Evolutionary conservation across 2,329 filamentous ascomycete species (phyloP).

Genomic region (Botrytis cinerea): DNA sequence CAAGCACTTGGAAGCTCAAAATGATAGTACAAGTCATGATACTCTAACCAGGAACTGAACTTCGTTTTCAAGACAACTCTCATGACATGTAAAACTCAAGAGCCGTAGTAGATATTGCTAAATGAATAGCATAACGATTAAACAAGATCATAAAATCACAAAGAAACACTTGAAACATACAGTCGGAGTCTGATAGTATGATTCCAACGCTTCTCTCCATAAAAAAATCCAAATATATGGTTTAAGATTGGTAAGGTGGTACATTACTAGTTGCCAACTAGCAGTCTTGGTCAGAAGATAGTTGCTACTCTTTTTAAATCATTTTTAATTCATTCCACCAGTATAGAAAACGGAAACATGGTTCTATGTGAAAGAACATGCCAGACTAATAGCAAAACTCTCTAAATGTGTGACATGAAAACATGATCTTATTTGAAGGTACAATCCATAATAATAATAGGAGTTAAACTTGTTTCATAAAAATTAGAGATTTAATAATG

Average conservation of each 20-base stretch:
- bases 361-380: neutral
- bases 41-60: neutral
- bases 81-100: neutral
- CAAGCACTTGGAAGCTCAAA: neutral
- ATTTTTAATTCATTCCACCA: neutral
- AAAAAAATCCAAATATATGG: neutral
- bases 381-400: too few species aligned
- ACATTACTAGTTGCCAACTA: neutral
- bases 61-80: too few species aligned
- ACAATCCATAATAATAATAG: neutral
- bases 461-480: accelerated
- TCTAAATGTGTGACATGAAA: neutral
- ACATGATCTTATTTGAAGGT: neutral
- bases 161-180: neutral
- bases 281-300: neutral
- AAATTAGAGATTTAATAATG: accelerated
- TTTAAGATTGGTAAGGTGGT: neutral
- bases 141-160: neutral
- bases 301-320: neutral
- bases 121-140: neutral
- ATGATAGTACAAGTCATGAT: neutral
- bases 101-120: neutral
- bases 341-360: too few species aligned
- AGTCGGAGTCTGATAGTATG: too few species aligned
- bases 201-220: neutral